Evolutionary conservation across 768 basidiomycete species (phyloP), one percentile per base, ranked within the genome.

Genomic region (Pleurotus ostreatus): DNA sequence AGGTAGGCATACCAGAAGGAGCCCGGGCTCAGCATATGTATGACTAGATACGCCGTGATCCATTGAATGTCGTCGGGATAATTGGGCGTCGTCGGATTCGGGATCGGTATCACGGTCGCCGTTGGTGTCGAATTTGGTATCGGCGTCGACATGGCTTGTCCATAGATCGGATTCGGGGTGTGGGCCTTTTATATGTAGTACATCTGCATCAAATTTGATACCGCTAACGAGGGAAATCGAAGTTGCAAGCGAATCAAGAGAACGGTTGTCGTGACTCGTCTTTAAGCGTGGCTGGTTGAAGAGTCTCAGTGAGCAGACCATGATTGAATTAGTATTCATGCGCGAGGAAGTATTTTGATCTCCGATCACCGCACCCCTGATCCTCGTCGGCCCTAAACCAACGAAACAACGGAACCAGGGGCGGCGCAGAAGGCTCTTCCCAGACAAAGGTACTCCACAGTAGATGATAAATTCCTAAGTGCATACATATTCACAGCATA

Each of bases 1-100:
- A 82, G 59, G 64, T 84, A 83, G 16, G 81, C 71, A 61, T 86
- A 84, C 5, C 78, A 75, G 61, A 80, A 78, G 54, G 77, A 78
- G 0, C 82, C 71, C 6, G 65, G 56, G 62, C 79, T 81, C 46
- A 84, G 74, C 18, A 76, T 77, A 60, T 85, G 85, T 49, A 83
- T 76, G 46, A 73, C 70, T 52, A 86, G 68, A 63, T 85, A 87
- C 46, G 81, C 78, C 4, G 73, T 76, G 57, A 83, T 70, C 81
- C 83, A 85, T 59, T 80, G 68, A 15, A 73, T 62, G 58, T 75
- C 71, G 59, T 82, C 74, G 15, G 67, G 18, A 58, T 72, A 77
- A 37, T 65, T 60, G 23, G 83, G 82, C 9, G 74, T 74, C 15
- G 75, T 66, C 1, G 81, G 75, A 58, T 78, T 70, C 55, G 75